Conservation (phyloP, 73 alveolate species). For the Blepharisma stoltei region DNA sequence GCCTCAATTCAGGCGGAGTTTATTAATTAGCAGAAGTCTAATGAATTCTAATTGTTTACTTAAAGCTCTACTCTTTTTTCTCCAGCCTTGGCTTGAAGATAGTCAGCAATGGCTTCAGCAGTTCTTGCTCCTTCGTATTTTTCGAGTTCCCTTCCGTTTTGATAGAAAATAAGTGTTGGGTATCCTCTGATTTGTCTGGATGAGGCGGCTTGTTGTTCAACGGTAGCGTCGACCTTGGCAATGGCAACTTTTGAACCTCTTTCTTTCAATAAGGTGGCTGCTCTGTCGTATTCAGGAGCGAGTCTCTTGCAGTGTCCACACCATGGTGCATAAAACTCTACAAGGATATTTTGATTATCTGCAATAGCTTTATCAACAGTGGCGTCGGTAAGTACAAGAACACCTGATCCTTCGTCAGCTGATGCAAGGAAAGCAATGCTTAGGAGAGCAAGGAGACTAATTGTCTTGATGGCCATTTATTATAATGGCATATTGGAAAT, state of each 20-base stretch:
- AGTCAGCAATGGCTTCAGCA: constrained; percentile 11
- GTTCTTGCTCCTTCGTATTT: constrained; percentile 19
- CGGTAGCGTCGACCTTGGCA: constrained; percentile 97
- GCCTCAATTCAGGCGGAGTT: too few species aligned
- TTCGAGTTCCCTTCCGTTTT: constrained; percentile 2
- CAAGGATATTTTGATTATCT: background rate
- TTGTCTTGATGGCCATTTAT: too few species aligned
- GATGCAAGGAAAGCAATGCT: too few species aligned
- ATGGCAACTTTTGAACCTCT: constrained; percentile 63
- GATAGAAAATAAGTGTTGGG: constrained; percentile 75
- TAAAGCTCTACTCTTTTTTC: constrained; percentile 7
- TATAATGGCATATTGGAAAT: too few species aligned
- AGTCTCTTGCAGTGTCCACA: constrained; percentile 95
- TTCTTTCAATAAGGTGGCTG: constrained; percentile 77
- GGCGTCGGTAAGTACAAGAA: constrained; percentile 3
- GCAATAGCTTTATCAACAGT: constrained; percentile 1
- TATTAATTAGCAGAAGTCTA: too few species aligned
- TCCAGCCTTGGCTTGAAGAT: background rate
- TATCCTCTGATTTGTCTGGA: constrained; percentile 85
- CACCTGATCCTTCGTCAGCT: background rate
- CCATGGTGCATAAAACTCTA: constrained; percentile 88
- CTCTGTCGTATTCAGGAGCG: constrained; percentile 95
- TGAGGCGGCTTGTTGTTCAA: constrained; percentile 70
- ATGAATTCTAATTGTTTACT: too few species aligned
- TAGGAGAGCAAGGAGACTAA: too few species aligned